Evolutionary conservation across 768 basidiomycete genomes (phyloP).

Genomic region (Tricholoma hemisulphureum): DNA sequence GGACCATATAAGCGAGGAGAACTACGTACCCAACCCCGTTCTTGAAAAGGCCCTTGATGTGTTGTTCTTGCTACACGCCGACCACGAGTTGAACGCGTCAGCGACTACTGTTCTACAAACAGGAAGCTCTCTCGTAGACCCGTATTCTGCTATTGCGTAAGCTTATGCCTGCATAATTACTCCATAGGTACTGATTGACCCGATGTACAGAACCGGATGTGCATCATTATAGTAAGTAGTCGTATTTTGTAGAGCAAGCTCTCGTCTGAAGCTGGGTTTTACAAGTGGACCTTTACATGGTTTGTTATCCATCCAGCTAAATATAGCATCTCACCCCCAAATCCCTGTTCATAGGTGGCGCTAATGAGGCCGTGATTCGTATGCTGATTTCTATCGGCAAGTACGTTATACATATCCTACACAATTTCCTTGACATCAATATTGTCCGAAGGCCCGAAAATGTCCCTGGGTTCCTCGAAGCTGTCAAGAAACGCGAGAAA

Average conservation of each 20-base stretch:
- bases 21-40: constrained; percentile 79
- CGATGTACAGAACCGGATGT: constrained; percentile 63
- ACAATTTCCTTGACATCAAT: background rate
- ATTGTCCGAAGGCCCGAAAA: constrained; percentile 63
- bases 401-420: constrained; percentile 34
- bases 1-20: constrained; percentile 72
- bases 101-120: constrained; percentile 86
- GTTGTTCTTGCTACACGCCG: constrained; percentile 84
- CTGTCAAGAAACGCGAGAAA: constrained; percentile 85
- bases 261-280: background rate
- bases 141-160: constrained; percentile 82
- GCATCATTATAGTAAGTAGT: constrained; percentile 79
- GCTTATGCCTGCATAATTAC: constrained; percentile 14
- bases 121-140: constrained; percentile 86
- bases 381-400: constrained; percentile 89
- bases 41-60: constrained; percentile 86
- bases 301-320: constrained; percentile 22
- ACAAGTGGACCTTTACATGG: constrained; percentile 71
- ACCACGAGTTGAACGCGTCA: constrained; percentile 88
- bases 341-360: constrained; percentile 55
- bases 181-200: background rate
- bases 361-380: constrained; percentile 91
- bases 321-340: background rate
- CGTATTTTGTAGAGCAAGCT: background rate
- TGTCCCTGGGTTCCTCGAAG: constrained; percentile 80